phyloP scores from a whole-genome alignment of 2,329 filamentous ascomycete genomes.

The Xylariaceae sp. region DNA sequence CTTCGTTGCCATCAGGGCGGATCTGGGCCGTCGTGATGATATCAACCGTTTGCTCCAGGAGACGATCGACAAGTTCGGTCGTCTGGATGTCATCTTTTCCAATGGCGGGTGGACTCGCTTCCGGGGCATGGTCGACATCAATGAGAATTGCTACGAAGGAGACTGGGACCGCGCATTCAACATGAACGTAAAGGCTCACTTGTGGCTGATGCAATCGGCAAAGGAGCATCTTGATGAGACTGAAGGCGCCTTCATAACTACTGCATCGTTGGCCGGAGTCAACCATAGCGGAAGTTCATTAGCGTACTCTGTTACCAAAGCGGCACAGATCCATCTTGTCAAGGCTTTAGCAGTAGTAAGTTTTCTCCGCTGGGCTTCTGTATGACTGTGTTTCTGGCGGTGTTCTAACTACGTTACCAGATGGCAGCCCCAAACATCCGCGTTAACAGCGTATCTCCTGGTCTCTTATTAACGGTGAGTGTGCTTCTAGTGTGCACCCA shows the following conservation, averaged over 20 bases:
- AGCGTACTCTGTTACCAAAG: constrained; percentile 73
- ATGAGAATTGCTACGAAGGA: constrained; percentile 50
- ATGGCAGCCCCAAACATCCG: constrained; percentile 51
- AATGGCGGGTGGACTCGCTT: constrained; percentile 61
- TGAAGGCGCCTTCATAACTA: constrained; percentile 60
- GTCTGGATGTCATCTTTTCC: constrained; percentile 72
- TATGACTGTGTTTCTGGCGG: too few relatives aligned
- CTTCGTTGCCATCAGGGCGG: constrained; percentile 57
- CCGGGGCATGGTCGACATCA: constrained; percentile 40
- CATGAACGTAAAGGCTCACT: constrained; percentile 59
- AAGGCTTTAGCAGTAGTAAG: constrained; percentile 44
- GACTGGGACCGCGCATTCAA: constrained; percentile 58
- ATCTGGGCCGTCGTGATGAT: constrained; percentile 57
- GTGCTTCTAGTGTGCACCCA: too few relatives aligned
- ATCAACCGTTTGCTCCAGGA: constrained; percentile 56
- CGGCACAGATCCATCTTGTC: constrained; percentile 60
- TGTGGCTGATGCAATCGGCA: constrained; percentile 55
- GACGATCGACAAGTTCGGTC: constrained; percentile 56
- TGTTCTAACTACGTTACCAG: not conserved
- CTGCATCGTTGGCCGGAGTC: constrained; percentile 61
- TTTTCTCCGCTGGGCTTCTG: not conserved
- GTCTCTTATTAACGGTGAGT: constrained; percentile 44
- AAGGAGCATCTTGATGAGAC: constrained; percentile 49
- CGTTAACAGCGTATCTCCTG: constrained; percentile 57
- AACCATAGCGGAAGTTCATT: constrained; percentile 59